Conservation (phyloP, 139 green algal species). For the Micractinium conductrix region DNA sequence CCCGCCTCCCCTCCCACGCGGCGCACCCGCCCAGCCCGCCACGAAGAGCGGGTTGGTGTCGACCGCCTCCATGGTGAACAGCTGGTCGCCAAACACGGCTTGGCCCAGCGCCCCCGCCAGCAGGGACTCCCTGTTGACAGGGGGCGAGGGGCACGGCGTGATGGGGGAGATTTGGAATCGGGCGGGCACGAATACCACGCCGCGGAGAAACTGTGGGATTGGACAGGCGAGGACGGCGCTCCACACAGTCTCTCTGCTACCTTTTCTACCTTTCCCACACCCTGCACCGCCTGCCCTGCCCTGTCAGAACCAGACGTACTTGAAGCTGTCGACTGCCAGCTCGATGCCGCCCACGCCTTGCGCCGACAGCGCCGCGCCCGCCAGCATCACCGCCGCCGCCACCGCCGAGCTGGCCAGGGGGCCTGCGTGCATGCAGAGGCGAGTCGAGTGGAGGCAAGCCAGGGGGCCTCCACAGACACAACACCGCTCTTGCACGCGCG, state of each 20-base stretch:
- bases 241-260: no score
- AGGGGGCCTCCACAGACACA: no score
- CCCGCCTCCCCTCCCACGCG: not conserved
- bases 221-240: no score
- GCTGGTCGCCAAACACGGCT: conserved; percentile 41
- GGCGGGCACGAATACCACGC: no score
- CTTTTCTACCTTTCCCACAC: no score
- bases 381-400: conserved; percentile 53
- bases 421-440: no score
- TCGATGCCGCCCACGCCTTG: conserved; percentile 55
- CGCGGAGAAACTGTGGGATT: no score
- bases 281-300: no score
- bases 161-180: no score
- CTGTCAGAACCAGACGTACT: no score
- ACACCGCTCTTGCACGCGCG: no score
- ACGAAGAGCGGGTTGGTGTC: conserved; percentile 67
- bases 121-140: conserved; percentile 50
- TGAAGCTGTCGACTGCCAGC: conserved; percentile 72
- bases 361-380: conserved; percentile 62
- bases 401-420: conserved; percentile 57
- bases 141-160: not conserved
- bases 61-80: conserved; percentile 45
- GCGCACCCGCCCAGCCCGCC: conserved; percentile 75
- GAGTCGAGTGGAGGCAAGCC: no score
- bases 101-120: conserved; percentile 52